Evolutionary conservation across 208 protist species (phyloP).

Genomic region (Trypanosoma platydactyli): DNA sequence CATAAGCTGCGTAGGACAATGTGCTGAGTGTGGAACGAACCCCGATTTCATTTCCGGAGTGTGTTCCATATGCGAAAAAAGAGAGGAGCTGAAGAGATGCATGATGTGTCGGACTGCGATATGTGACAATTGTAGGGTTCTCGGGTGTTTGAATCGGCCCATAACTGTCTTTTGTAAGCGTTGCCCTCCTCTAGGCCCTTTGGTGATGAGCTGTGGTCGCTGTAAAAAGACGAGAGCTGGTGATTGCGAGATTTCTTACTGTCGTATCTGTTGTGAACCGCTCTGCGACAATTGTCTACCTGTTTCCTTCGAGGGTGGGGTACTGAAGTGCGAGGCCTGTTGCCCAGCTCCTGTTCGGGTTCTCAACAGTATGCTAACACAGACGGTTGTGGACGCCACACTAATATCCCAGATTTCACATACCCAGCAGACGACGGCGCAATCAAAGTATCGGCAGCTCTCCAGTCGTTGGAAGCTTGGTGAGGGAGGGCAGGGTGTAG

Average conservation of each 20-base stretch:
- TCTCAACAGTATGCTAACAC: slow-evolving; percentile 26
- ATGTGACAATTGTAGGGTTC: slow-evolving; percentile 41
- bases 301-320: slow-evolving; percentile 65
- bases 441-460: slow-evolving; percentile 52
- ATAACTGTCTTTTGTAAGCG: slow-evolving; percentile 42
- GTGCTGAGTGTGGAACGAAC: slow-evolving; percentile 8
- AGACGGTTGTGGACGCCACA: slow-evolving; percentile 12
- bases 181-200: slow-evolving; percentile 31
- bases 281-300: slow-evolving; percentile 62
- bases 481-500: slow-evolving; percentile 75
- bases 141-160: slow-evolving; percentile 37
- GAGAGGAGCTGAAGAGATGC: slow-evolving; percentile 33
- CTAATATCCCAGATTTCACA: slow-evolving; percentile 1
- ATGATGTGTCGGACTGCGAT: slow-evolving; percentile 39
- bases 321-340: slow-evolving; percentile 68
- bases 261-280: slow-evolving; percentile 52
- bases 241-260: slow-evolving; percentile 46
- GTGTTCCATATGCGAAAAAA: slow-evolving; percentile 16
- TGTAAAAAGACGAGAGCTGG: slow-evolving; percentile 35
- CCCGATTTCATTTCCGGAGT: not conserved
- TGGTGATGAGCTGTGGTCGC: slow-evolving; percentile 50
- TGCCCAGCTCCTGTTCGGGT: slow-evolving; percentile 47
- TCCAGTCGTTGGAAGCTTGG: slow-evolving; percentile 47
- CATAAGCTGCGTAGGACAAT: slow-evolving; percentile 20
- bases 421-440: not conserved